Evolutionary conservation across 225 moss, liverwort and hornwort genomes (phyloP), one percentile per base, ranked within the genome.

Genomic region (Thuidium tamariscinum): DNA sequence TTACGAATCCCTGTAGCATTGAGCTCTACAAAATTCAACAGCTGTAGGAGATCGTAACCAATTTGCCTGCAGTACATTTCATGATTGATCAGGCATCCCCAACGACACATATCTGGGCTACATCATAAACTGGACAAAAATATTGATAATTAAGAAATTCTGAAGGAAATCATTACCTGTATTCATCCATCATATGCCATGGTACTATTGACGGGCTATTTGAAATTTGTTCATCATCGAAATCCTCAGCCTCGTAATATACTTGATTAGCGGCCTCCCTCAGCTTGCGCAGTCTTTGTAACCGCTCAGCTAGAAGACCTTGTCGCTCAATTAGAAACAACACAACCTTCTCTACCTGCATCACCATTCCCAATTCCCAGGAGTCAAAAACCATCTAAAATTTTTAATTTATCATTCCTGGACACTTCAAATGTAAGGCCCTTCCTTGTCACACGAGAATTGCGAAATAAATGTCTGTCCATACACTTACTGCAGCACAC

Each of bases 1-100:
- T 99, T 99, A 62, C 98, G 94, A 63, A 99, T 84, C 66, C 98
- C 98, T 54, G 94, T 97, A 30, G 95, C 95, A 88, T 99, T 99
- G 36, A 99, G 85, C 80, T 99, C 98, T 83, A 97, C 97, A 88
- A 97, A 99, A 84, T 94, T 88, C 82, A 99, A 88, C 79, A 99
- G 81, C 86, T 94, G 97, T 42, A 99, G 91, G 71, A 99, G 92
- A 83, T 97, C 96, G 85, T 95, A 91, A 65, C 97, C 98, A 77
- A 99, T 93, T 91, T 91, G 88, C 84, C 95, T 94, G 92, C 70
- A 82, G 87, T 41, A 79, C 44, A 75, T 75, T 75, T 85, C 89
- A 86, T 61, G 81, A 77, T 23, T 42, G 51, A 71, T 89, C 56
- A 91, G 79, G 74, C 23, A 85, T 49, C 41, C 51, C 49, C 16